These are phyloP conservation scores for Zychaea mexicana DNA, from an alignment of 371 early-diverging fungal species.

Conservation along the genomic window DNA sequence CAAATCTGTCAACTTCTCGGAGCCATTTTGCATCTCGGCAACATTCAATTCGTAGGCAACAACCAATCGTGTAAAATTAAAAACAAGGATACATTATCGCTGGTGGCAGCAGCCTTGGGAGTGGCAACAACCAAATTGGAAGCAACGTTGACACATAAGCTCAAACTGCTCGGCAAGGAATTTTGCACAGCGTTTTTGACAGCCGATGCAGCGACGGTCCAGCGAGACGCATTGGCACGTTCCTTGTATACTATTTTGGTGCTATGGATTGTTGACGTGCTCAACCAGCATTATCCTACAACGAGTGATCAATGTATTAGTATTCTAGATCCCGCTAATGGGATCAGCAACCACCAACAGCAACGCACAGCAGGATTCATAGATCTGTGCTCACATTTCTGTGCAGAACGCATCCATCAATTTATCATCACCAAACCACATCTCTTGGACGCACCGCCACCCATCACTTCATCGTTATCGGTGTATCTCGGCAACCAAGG, in stretches of 20 bases:
- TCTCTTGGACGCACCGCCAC: neutral
- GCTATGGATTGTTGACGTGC: conserved; percentile 74
- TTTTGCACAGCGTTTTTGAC: conserved; percentile 83
- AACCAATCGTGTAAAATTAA: conserved; percentile 53
- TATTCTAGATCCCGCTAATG: conserved; percentile 75
- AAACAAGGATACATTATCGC: conserved; percentile 70
- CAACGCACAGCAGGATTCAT: conserved; percentile 60
- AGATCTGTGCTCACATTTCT: conserved; percentile 84
- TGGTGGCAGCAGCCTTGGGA: conserved; percentile 82
- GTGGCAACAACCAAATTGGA: conserved; percentile 56
- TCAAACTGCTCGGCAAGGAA: conserved; percentile 65
- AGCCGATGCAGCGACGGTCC: conserved; percentile 60
- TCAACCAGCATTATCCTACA: conserved; percentile 68
- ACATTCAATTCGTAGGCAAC: conserved; percentile 63
- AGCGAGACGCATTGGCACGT: conserved; percentile 74
- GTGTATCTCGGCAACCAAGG: neutral
- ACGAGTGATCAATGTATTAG: conserved; percentile 46
- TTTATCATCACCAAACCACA: neutral
- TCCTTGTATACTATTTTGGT: conserved; percentile 77
- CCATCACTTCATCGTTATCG: conserved; percentile 6
- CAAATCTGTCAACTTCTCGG: conserved; percentile 71
- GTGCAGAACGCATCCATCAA: conserved; percentile 79
- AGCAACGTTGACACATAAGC: conserved; percentile 70
- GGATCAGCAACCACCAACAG: conserved; percentile 15
- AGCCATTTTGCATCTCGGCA: conserved; percentile 79